phyloP scores from a whole-genome alignment of 1,284 basidiomycete genomes.

The Ceratobasidium sp. region DNA sequence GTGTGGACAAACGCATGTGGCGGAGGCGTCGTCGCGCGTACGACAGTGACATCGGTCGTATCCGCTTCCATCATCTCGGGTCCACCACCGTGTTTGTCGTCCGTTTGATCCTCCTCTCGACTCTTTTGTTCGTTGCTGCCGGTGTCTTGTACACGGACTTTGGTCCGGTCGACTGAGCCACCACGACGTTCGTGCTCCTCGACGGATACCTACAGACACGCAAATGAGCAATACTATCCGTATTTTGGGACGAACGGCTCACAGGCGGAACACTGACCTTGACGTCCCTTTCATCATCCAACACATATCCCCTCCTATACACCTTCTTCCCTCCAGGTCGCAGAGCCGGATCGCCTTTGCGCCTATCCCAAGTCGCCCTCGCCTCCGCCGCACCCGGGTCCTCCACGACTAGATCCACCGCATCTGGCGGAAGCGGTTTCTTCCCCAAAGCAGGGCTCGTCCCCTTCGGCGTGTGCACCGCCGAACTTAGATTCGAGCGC shows the following conservation, averaged over 20 bases:
- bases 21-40: constrained; percentile 49
- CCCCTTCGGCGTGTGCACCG: constrained; percentile 19
- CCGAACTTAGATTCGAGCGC: constrained; percentile 11
- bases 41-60: constrained; percentile 50
- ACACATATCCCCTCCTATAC: constrained; percentile 64
- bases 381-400: constrained; percentile 64
- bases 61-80: constrained; percentile 50
- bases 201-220: constrained; percentile 39
- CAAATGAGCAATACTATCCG: neutral
- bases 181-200: constrained; percentile 48
- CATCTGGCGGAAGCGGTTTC: constrained; percentile 67
- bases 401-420: constrained; percentile 81
- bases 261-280: constrained; percentile 34
- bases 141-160: constrained; percentile 53
- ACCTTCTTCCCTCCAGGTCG: constrained; percentile 60
- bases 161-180: constrained; percentile 50
- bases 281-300: constrained; percentile 55
- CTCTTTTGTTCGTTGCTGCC: constrained; percentile 49
- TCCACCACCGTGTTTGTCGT: constrained; percentile 51
- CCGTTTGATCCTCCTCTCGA: constrained; percentile 49
- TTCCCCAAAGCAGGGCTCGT: constrained; percentile 15
- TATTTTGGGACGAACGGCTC: too few relatives aligned
- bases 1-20: constrained; percentile 48
- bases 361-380: constrained; percentile 62
- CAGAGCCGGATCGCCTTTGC: constrained; percentile 65